Evolutionary conservation across 164 flowering plant species (phyloP), one percentile per base, ranked within the genome.

Genomic region (Berberis thunbergii): DNA sequence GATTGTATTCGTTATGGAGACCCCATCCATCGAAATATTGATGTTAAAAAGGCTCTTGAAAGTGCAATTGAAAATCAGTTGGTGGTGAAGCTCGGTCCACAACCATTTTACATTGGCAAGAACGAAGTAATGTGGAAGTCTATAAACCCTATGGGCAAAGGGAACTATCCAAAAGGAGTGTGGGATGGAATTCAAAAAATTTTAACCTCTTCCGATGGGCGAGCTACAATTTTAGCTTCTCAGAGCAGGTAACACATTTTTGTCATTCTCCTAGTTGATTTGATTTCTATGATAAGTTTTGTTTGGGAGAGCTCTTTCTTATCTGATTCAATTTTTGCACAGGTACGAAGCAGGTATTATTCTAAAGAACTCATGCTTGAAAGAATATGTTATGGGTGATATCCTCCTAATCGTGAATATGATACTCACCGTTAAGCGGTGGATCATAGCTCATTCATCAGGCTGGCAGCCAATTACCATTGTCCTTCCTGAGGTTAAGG

Each of bases 301-400:
- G 7, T 8, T 8, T 46, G 5, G 49, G 5, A 8, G 26, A 26
- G 26, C 26, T 26, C 26, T 26, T 26, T 26, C 26, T 26, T 26
- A 26, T 6, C 50, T 48, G 50, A 48, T 48, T 48, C 9, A 48
- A 48, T 11, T 48, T 48, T 45, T 68, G 39, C 54, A 63, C 77
- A 91, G 96, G 78, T 91, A 83, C 67, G 93, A 88, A 75, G 97
- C 96, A 43, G 97, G 87, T 57, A 64, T 69, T 43, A 64, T 79
- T 64, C 62, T 89, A 42, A 86, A 70, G 76, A 82, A 75, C 3
- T 60, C 53, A 61, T 89, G 97, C 80, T 70, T 85, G 68, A 62
- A 74, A 65, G 81, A 82, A 43, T 74, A 74, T 72, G 71, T 80
- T 67, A 71, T 93, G 72, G 97, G 97, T 60, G 83, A 93, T 40